phyloP scores from a whole-genome alignment of 306 rosid genomes.

The Prinsepia uniflora region DNA sequence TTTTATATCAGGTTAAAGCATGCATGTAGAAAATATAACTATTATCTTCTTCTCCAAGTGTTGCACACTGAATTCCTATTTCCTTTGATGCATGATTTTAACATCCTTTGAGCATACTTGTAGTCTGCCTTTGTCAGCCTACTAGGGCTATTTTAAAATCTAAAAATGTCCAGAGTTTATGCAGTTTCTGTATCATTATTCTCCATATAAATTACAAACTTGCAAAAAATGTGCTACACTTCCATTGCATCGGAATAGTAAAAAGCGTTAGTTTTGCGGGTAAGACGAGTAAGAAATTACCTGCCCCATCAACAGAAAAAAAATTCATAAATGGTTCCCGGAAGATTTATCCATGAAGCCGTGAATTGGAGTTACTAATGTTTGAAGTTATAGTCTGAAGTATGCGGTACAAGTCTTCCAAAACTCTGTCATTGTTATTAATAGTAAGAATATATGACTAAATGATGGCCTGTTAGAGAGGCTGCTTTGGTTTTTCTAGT shows the following conservation, averaged over 20 bases:
- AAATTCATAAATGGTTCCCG: not conserved
- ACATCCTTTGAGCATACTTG: not conserved
- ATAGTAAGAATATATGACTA: not conserved
- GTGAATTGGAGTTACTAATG: not conserved
- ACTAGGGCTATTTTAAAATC: not conserved
- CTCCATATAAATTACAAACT: not conserved
- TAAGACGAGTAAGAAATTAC: not conserved
- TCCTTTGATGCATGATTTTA: not conserved
- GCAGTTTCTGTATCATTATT: not conserved
- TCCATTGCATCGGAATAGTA: not conserved
- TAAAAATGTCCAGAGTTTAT: not conserved
- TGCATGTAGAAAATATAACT: not conserved
- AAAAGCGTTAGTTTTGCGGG: not conserved
- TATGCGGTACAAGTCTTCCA: not conserved
- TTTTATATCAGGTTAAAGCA: not conserved
- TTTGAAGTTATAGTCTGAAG: not conserved
- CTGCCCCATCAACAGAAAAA: not conserved
- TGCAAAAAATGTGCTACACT: not conserved
- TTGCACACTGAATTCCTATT: not conserved
- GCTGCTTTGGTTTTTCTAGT: not conserved
- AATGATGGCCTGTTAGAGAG: not conserved
- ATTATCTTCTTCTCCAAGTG: not conserved
- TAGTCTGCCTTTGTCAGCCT: not conserved
- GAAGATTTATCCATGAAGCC: not conserved
- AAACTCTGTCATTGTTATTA: not conserved